Base-by-base conservation (phyloP, 345 rosid genomes). In the Eutrema yunnanense region DNA sequence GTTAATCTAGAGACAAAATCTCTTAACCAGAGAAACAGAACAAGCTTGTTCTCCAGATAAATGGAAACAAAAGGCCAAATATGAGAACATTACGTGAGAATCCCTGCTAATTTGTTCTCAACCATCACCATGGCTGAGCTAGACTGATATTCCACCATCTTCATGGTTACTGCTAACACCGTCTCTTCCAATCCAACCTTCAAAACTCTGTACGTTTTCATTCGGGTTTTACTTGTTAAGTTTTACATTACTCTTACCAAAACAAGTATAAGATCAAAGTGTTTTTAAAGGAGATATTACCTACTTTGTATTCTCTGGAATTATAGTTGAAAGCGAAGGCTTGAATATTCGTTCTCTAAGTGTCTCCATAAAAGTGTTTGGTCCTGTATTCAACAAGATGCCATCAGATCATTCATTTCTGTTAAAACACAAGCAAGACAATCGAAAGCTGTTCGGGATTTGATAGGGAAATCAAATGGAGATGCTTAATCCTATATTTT, bases 271-370 rank as follows among this genome's bases (percentile, higher is more conserved):
- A 57, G 9, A 61, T 29, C 41, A 61, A 51, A 26, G 37, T 55
- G 22, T 49, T 49, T 47, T 10, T 65, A 64, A 19, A 19, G 22
- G 71, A 79, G 79, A 71, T 83, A 92, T 92, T 90, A 92, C 98
- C 98, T 92, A 96, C 99, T 92, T 96, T 92, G 96, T 66, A 86
- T 88, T 87, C 81, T 96, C 98, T 26, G 95, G 78, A 61, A 90
- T 79, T 62, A 92, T 82, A 8, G 97, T 96, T 43, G 95, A 88
- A 58, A 96, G 76, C 9, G 95, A 88, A 36, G 98, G 99, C 83
- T 68, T 87, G 78, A 96, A 96, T 88, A 96, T 86, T 67, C 80
- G 83, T 62, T 96, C 98, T 77, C 90, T 80, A 67, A 96, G 88
- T 43, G 97, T 87, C 85, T 92, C 99, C 61, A 92, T 83, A 54